Base-by-base conservation (phyloP, 202 grass and related monocot genomes). In the Panicum virgatum region DNA sequence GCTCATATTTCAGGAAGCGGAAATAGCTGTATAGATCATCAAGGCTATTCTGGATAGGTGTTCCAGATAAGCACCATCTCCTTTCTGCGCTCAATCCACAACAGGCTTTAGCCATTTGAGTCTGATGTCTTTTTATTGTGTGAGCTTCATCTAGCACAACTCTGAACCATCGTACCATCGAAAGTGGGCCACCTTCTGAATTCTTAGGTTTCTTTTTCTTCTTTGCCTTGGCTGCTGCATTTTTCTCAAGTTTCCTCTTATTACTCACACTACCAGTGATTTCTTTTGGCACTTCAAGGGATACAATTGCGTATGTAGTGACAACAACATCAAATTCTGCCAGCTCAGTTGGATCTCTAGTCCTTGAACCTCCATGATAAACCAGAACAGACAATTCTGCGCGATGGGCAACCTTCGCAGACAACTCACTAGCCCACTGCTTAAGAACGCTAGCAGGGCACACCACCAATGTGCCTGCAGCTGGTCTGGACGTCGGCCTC, bases 41-140 rank as follows among this genome's bases (percentile, higher is more conserved):
- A 56, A 91, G 89, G 71, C 65, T 52, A 72, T 91, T 94, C 44
- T 94, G 92, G 51, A 94, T 89, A 9, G 92, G 86, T 67, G 80
- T 94, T 61, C 92, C 92, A 75, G 92, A 91, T 87, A 94, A 85
- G 63, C 92, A 94, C 92, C 92, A 94, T 72, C 89, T 89, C 73
- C 92, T 85, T 87, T 89, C 78, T 20, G 92, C 84, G 40, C 78
- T 83, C 26, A 91, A 72, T 70, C 72, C 88, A 79, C 80, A 87
- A 62, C 92, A 94, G 42, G 84, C 89, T 83, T 73, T 91, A 68
- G 92, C 79, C 20, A 84, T 85, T 79, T 94, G 84, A 59, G 92
- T 91, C 27, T 69, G 74, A 53, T 89, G 64, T 68, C 89, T 87
- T 72, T 94, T 94, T 81, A 94, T 91, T 20, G 84, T 89, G 76